Base-by-base conservation (phyloP, 2,329 filamentous ascomycete genomes). In the Alternaria consortialis region DNA sequence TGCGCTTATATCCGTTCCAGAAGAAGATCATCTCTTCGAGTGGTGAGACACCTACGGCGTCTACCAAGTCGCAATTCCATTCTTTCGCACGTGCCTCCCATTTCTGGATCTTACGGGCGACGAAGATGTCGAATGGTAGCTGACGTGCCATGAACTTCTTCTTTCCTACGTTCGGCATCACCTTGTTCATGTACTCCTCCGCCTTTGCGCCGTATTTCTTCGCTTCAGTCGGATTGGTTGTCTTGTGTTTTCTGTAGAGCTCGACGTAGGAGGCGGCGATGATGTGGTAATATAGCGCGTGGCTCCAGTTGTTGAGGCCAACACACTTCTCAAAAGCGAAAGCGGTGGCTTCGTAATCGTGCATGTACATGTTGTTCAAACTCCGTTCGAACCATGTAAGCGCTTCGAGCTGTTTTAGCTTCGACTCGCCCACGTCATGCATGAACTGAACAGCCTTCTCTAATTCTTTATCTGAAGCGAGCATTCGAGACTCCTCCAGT, bases 1-100 rank as follows among this genome's bases (percentile, higher is more conserved):
- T 96, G 56, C 93, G 88, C 79, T 92, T 94, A 69, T 88, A 88
- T 0, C 94, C 94, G 73, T 92, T 94, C 94, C 94, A 98, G 70
- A 98, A 88, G 77, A 94, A 97, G 12, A 91, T 89, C 91, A 98
- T 97, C 81, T 98, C 95, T 71, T 93, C 87, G 0, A 92, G 83
- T 0, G 95, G 95, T 61, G 89, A 91, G 3, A 92, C 84, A 0
- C 93, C 93, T 8, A 96, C 84, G 0, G 91, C 93, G 69, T 98
- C 94, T 2, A 91, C 86, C 4, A 97, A 82, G 48, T 90, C 86
- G 63, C 74, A 75, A 2, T 85, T 83, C 78, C 89, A 86, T 46
- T 86, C 83, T 72, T 89, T 90, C 4, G 91, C 88, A 23, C 93
- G 85, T 31, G 88, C 87, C 72, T 96, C 90, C 94, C 94, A 97